Evolutionary conservation across 441 rosid species (phyloP).

Genomic region (Eugenia klotzschiana): DNA sequence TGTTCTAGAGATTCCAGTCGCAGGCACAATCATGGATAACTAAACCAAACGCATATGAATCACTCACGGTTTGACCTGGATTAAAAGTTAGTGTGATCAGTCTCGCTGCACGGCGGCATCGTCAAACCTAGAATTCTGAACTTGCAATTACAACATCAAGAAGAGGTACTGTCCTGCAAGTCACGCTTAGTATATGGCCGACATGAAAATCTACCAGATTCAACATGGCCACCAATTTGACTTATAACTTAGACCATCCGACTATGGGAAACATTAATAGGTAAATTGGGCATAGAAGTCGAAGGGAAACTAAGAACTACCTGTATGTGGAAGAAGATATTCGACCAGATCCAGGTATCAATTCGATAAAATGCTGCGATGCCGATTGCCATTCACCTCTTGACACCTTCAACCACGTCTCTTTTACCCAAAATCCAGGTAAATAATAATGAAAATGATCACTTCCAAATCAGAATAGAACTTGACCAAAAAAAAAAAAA

Average conservation of each 20-base stretch:
- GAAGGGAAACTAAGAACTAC: background rate
- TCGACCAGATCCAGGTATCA: conserved; percentile 57
- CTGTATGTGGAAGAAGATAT: conserved; percentile 20
- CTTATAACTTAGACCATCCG: background rate
- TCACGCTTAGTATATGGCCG: background rate
- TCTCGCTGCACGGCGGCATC: background rate
- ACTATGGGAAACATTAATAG: background rate
- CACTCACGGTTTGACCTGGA: background rate
- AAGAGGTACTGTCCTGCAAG: background rate
- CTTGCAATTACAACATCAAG: background rate
- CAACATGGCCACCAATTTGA: background rate
- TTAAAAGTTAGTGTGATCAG: background rate
- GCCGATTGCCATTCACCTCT: conserved; percentile 8
- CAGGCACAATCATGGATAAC: background rate
- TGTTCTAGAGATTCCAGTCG: background rate
- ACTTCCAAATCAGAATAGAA: conserved; percentile 14
- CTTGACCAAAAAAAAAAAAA: background rate
- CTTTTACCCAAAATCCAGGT: conserved; percentile 31
- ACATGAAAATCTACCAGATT: background rate
- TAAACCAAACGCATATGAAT: background rate
- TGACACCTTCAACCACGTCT: conserved; percentile 19
- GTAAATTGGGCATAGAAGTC: background rate
- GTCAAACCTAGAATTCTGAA: background rate
- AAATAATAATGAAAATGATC: conserved; percentile 53
- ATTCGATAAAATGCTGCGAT: conserved; percentile 33